Base-by-base conservation (phyloP, 495 filamentous ascomycete species). In the Lepraria neglecta region DNA sequence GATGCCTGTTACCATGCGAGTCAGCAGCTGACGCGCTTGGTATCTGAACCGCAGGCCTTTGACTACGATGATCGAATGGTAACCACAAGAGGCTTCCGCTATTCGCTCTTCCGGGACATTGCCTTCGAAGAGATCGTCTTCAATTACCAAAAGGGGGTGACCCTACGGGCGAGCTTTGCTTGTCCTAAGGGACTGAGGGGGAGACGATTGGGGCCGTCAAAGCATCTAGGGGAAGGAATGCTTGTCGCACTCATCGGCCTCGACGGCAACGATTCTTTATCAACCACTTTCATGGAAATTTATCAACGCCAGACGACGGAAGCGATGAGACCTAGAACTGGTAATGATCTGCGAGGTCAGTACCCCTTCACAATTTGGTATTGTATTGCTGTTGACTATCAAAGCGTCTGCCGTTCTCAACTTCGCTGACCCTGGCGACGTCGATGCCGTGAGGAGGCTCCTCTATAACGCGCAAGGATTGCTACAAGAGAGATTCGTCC, bases 171-270 rank as follows among this genome's bases (percentile, higher is more conserved):
- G 7, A 69, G 67, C 56, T 70, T 63, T 61, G 64, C 62, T 1
- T 71, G 69, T 61, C 69, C 69, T 3, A 50, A 54, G 14, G 42
- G 42, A 15, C 52, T 71, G 21, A 58, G 62, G n/a, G 69, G 64
- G n/a, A 30, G 48, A 15, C 52, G 53, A 21, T 56, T 70, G 42
- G 48, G 40, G 15, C 27, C 44, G 11, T 67, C 69, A 0, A 63
- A 62, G 27, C 57, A 61, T 43, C 58, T 71, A 19, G 69, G 69
- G 45, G 52, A 60, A 17, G 69, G 69, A 9, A 71, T 71, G 69
- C 62, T 71, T 5, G 58, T 67, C 24, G 69, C 69, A 51, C 64
- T 71, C 3, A 42, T 71, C 9, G 68, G 69, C 0, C 38, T 67
- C n/a, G 61, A 68, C 33, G 56, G 58, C 3, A 40, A 63, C 14